Evolutionary conservation across 2,329 filamentous ascomycete genomes (phyloP), one percentile per base, ranked within the genome.

Genomic region (Neophaeococcomyces mojaviensis): DNA sequence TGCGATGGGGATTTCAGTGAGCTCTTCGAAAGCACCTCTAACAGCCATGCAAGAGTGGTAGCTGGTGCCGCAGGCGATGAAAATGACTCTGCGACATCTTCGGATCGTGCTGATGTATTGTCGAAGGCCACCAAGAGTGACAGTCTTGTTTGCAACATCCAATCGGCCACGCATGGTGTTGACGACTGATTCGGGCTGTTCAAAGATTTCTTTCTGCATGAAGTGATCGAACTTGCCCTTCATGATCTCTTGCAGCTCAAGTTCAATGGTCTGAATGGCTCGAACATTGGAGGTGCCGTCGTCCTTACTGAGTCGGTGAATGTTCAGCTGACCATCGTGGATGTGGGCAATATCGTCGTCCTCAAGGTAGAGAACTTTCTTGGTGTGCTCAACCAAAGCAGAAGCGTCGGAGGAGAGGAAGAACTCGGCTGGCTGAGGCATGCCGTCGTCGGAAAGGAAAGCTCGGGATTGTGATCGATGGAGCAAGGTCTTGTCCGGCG

Each of bases 161-260:
- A 98, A 76, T 73, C 92, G 92, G 71, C 92, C 92, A 81, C 92
- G 88, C 92, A 98, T 98, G 57, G 92, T 96, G 79, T 98, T 98
- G 74, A 98, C 83, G 51, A 98, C 88, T 12, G 92, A 98, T 73
- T 98, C 92, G 63, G 92, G 92, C 76, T 98, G 92, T 78, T 98
- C 92, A 68, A 98, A 98, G 63, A 98, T 98, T 70, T 98, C 92
- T 81, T 98, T 98, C 69, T 98, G 92, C 92, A 98, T 98, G 78
- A 96, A 98, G 75, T 98, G 92, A 69, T 98, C 92, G 71, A 97
- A 98, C 67, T 92, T 94, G 70, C 92, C 92, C 84, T 98, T 98
- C 92, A 98, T 98, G 71, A 98, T 98, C 76, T 98, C 89, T 76
- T 98, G 92, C 55, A 98, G 84, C 77, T 98, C 88, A 41, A 98